A percentile compares a stretch with the other conserved stretches of the same genome.
Conservation (phyloP, 306 rosid genomes). For the Gastrolobium villosum region DNA sequence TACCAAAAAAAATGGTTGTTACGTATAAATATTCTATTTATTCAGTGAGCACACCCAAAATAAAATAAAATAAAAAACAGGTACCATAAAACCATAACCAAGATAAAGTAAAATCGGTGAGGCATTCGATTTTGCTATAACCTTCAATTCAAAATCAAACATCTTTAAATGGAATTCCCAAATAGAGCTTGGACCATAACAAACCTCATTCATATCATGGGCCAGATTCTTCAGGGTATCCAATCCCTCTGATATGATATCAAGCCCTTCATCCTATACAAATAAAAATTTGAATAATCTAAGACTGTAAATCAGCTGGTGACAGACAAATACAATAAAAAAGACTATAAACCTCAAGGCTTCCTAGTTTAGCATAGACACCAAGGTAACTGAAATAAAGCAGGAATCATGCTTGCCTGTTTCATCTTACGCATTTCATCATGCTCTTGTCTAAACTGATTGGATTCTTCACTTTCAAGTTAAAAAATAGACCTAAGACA, state of each 20-base stretch:
- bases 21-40: no score
- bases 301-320: slow-evolving; percentile 2
- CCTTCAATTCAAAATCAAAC: slow-evolving; percentile 11
- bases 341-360: slow-evolving; percentile 12
- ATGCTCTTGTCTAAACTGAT: slow-evolving; percentile 77
- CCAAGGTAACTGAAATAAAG: slow-evolving; percentile 40
- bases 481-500: neutral
- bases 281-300: slow-evolving; percentile 36
- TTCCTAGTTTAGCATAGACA: slow-evolving; percentile 15
- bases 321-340: slow-evolving; percentile 22
- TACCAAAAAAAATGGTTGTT: no score
- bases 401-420: slow-evolving; percentile 69
- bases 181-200: slow-evolving; percentile 41
- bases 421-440: slow-evolving; percentile 86
- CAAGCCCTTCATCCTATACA: slow-evolving; percentile 88
- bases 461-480: slow-evolving; percentile 79
- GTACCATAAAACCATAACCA: no score
- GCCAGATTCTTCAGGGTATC: slow-evolving; percentile 80
- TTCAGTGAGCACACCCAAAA: no score
- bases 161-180: slow-evolving; percentile 11
- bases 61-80: no score
- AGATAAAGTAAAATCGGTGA: no score
- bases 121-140: no score
- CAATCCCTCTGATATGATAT: slow-evolving; percentile 91
- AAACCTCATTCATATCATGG: slow-evolving; percentile 89